A percentile compares a stretch with the other conserved stretches of the same genome.
Conservation (phyloP, 306 rosid genomes). For the Vigna mungo region DNA sequence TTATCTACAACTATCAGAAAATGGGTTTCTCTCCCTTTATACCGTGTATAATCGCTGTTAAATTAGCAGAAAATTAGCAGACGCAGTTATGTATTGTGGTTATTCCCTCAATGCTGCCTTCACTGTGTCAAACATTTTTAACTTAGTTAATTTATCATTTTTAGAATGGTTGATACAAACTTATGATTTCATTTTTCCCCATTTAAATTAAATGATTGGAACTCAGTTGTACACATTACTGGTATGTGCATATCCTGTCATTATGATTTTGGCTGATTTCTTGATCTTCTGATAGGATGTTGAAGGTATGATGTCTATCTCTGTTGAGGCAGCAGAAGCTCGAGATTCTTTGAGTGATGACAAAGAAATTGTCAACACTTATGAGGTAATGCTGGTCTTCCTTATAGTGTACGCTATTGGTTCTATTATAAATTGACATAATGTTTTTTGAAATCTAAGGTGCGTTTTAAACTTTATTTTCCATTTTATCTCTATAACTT, state of each 20-base stretch:
- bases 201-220: conserved; percentile 33
- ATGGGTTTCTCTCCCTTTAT: conserved; percentile 23
- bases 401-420: conserved; percentile 31
- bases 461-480: conserved; percentile 23
- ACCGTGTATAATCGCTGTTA: conserved; percentile 29
- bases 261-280: conserved; percentile 49
- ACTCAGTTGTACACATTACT: conserved; percentile 12
- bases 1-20: conserved; percentile 21
- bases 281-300: conserved; percentile 76
- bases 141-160: conserved; percentile 27
- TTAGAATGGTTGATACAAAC: conserved; percentile 32
- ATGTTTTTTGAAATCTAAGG: conserved; percentile 25
- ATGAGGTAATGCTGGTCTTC: conserved; percentile 66
- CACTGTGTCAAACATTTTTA: conserved; percentile 32
- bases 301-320: conserved; percentile 99
- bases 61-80: conserved; percentile 36
- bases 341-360: conserved; percentile 91
- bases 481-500: conserved; percentile 12
- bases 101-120: conserved; percentile 32
- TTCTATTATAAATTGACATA: conserved; percentile 19
- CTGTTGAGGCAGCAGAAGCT: conserved; percentile 95
- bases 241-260: conserved; percentile 14
- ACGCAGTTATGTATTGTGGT: conserved; percentile 21
- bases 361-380: conserved; percentile 85
- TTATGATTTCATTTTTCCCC: conserved; percentile 28